Conservation (phyloP, 768 basidiomycete genomes). For the Leccinum arenicola region DNA sequence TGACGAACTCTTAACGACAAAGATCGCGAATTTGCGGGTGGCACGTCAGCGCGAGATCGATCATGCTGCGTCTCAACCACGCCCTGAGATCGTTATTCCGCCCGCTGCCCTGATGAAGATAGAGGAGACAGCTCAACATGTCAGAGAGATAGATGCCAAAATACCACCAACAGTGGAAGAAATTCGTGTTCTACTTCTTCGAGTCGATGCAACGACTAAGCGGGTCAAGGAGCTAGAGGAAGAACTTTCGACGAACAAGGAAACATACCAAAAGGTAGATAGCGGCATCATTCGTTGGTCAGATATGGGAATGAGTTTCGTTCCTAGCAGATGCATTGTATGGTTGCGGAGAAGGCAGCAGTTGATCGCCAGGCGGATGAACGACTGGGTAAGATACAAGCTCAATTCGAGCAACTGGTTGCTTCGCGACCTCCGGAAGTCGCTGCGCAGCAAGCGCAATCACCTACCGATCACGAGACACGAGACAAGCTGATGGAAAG, state of each 20-base stretch:
- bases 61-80: slow-evolving; percentile 11
- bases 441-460: neutral
- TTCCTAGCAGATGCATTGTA: slow-evolving; percentile 17
- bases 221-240: slow-evolving; percentile 21
- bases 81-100: slow-evolving; percentile 22
- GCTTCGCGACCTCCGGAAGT: slow-evolving; percentile 5
- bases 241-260: slow-evolving; percentile 18
- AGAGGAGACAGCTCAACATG: slow-evolving; percentile 15
- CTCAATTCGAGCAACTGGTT: slow-evolving; percentile 17
- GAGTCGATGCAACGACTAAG: slow-evolving; percentile 19
- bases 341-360: slow-evolving; percentile 14
- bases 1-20: slow-evolving; percentile 16
- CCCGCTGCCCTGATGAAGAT: slow-evolving; percentile 13
- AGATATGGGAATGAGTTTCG: slow-evolving; percentile 1
- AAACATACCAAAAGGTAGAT: slow-evolving; percentile 20
- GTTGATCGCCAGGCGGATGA: slow-evolving; percentile 13
- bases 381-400: slow-evolving; percentile 15
- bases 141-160: slow-evolving; percentile 21
- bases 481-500: slow-evolving; percentile 18
- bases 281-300: neutral
- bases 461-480: neutral
- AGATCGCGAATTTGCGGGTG: slow-evolving; percentile 18
- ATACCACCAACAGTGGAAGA: slow-evolving; percentile 25
- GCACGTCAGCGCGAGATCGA: slow-evolving; percentile 24
- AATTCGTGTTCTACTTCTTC: slow-evolving; percentile 25